Evolutionary conservation across 2,329 filamentous ascomycete species (phyloP).

Genomic region (Epicoccum sorghinum): DNA sequence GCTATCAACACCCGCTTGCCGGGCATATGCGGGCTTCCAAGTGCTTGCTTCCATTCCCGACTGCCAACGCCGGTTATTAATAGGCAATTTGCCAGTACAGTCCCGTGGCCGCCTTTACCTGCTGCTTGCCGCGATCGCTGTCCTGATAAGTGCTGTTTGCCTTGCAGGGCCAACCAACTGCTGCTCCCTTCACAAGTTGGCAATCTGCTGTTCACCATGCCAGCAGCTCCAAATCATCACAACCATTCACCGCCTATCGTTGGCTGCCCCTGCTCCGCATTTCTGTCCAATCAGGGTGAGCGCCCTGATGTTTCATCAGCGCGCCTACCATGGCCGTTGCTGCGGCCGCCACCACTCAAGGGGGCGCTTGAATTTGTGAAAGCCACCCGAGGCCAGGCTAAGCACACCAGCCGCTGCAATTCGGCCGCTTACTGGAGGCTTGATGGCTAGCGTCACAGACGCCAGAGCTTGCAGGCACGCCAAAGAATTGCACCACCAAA

Average conservation of each 20-base stretch:
- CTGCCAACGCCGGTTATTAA: constrained; percentile 15
- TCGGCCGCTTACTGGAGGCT: constrained; percentile 16
- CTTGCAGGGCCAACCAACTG: constrained; percentile 4
- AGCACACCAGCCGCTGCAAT: constrained; percentile 2
- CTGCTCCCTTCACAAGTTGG: constrained; percentile 3
- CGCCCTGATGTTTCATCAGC: constrained; percentile 11
- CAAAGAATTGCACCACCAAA: constrained; percentile 1
- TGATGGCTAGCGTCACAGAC: constrained; percentile 7
- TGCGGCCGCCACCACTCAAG: constrained; percentile 14
- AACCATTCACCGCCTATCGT: constrained; percentile 16
- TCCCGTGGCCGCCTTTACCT: constrained; percentile 4
- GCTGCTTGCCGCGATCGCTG: constrained; percentile 14
- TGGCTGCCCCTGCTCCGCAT: constrained; percentile 15
- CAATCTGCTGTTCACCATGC: constrained; percentile 12
- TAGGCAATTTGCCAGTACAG: constrained; percentile 7
- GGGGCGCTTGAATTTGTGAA: constrained; percentile 6
- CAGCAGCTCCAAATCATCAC: neutral
- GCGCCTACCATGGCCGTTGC: constrained; percentile 12
- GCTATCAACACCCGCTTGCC: constrained; percentile 14
- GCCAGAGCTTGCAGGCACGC: constrained; percentile 4
- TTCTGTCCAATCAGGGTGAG: constrained; percentile 11
- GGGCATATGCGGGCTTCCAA: constrained; percentile 8
- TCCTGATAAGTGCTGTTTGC: constrained; percentile 3
- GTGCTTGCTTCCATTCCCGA: constrained; percentile 17
- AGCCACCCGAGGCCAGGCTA: constrained; percentile 14